phyloP scores from a whole-genome alignment of 164 flowering plant genomes.

The Liriodendron chinense region DNA sequence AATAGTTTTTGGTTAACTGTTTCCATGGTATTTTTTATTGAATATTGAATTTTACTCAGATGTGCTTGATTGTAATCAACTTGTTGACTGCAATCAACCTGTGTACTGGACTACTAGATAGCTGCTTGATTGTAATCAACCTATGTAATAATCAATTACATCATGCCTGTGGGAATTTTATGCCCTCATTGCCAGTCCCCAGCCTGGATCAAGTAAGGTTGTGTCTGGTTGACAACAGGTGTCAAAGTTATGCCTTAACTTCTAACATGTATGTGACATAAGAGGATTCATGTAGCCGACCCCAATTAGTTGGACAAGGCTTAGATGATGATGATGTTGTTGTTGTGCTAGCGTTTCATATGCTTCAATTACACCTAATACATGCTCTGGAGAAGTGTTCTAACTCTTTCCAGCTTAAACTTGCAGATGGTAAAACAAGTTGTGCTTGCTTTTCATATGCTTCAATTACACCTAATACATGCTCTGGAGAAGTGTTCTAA shows the following conservation, averaged over 20 bases:
- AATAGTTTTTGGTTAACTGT: too few relatives aligned
- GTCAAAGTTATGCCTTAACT: not conserved
- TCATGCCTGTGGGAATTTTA: too few relatives aligned
- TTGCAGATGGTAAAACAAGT: conserved; percentile 92
- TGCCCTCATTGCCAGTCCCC: too few relatives aligned
- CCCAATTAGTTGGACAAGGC: not conserved
- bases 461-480: not conserved
- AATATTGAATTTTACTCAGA: too few relatives aligned
- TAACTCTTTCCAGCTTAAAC: not conserved
- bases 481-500: not conserved
- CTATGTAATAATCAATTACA: too few relatives aligned
- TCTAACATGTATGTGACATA: not conserved
- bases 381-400: not conserved
- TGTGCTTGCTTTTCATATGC: not conserved
- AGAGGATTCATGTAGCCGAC: too few relatives aligned
- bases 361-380: not conserved
- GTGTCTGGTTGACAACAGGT: not conserved
- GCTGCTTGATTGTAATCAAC: too few relatives aligned
- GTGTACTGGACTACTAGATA: too few relatives aligned
- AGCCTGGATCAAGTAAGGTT: too few relatives aligned
- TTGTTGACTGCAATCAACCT: too few relatives aligned
- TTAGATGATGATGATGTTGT: not conserved
- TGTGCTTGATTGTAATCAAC: not conserved
- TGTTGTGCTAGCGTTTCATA: not conserved
- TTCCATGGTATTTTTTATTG: too few relatives aligned